phyloP scores from a whole-genome alignment of 1,284 basidiomycete species.

The Tilletia setariae region DNA sequence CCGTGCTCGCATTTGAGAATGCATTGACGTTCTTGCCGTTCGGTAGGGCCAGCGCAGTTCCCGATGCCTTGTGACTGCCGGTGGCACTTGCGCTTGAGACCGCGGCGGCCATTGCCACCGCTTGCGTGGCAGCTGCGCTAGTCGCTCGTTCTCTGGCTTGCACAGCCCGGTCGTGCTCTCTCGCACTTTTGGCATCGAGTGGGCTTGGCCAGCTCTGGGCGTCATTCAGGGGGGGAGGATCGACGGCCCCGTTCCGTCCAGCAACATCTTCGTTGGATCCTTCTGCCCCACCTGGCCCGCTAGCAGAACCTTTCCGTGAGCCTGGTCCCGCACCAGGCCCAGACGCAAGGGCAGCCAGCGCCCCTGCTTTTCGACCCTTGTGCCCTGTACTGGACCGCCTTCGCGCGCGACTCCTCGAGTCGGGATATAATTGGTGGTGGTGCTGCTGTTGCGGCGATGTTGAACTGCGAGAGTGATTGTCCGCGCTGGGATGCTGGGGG shows the following conservation, averaged over 20 bases:
- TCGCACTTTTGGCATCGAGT: constrained; percentile 25
- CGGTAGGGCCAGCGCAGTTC: no score
- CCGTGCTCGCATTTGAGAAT: no score
- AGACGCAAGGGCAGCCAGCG: constrained; percentile 2
- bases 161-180: constrained; percentile 4
- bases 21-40: no score
- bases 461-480: neutral
- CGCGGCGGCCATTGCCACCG: neutral
- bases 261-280: neutral
- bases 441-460: neutral
- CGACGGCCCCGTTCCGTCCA: neutral
- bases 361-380: constrained; percentile 1
- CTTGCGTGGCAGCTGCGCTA: neutral
- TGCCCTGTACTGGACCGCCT: constrained; percentile 12
- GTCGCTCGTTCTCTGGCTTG: neutral
- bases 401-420: neutral
- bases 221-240: constrained; percentile 28
- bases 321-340: neutral
- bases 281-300: neutral
- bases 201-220: constrained; percentile 33
- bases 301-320: neutral
- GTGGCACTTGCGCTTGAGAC: neutral
- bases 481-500: no score
- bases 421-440: neutral
- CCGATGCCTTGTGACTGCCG: no score